Evolutionary conservation across 495 filamentous ascomycete species (phyloP), one percentile per base, ranked within the genome.

Genomic region (Aspergillus wentii): DNA sequence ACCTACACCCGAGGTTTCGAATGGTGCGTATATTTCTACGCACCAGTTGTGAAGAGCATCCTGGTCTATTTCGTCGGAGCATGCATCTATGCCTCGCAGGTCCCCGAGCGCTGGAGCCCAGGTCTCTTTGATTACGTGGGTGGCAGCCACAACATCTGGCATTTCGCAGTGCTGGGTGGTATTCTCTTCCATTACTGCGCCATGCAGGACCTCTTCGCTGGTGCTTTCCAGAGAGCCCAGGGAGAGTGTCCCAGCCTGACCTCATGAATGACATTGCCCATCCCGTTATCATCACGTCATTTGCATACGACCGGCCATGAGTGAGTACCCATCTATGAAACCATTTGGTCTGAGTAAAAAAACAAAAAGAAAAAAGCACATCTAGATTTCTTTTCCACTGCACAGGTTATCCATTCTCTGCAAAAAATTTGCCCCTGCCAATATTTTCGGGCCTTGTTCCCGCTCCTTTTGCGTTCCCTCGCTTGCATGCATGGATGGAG

Each of bases 141-240:
- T 17, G 88, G 85, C 33, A 88, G 83, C 57, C 92, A 99, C 62
- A 99, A 99, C 62, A 79, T 97, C 17, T 99, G 94, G 92, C 92
- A 99, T 61, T 60, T 95, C 27, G 94, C 94, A 15, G 92, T 99
- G 17, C 63, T 99, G 17, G 86, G 89, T 14, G 92, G 92, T n/a
- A 99, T 99, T 32, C 61, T 97, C 5, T 97, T 91, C 57, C 92
- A 99, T 64, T 99, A 96, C 57, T 69, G 72, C 17, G 92, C 92
- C 17, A 97, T 99, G 92, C 86, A 95, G 53, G 78, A 88, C 31
- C 88, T 99, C 52, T 99, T 99, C 49, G 68, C 83, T 0, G 69
- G 72, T 28, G 92, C 92, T n/a, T 95, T 95, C 63, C 54, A 65
- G 41, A 70, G 88, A 31, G 88, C 84, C 20, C 43, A 64, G 41